Base-by-base conservation (phyloP, 345 rosid species). In the Salix arbutifolia region DNA sequence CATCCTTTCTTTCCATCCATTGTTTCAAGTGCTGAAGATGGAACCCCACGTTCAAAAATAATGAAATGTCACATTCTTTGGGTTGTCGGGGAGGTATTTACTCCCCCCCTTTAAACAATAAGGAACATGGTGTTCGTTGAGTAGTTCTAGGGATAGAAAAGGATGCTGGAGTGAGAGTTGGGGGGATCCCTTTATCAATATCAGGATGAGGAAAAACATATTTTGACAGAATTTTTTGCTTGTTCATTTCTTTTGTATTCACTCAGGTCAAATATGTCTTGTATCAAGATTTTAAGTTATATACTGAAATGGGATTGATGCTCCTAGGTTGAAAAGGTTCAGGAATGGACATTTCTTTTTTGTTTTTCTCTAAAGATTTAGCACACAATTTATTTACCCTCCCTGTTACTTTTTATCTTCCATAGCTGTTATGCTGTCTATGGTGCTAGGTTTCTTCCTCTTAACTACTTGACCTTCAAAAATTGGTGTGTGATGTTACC, bases 11-110 rank as follows among this genome's bases (percentile, higher is more conserved):
- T 56, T 80, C 61, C 67, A 46, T 56, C 77, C 70, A 67, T 71
- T 33, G 38, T 60, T 58, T 77, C 44, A 52, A 3, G 56, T 61
- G 7, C 65, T 52, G 64, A 48, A 79, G 74, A 52, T 70, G n/a
- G 12, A 67, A 56, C 79, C 86, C 72, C 75, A 26, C 60, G 46
- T 44, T 5, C 60, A 48, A 77, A 75, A 80, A 74, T 72, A 83
- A 81, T 69, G 64, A 58, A 37, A 52, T 76, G n/a, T n/a, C n/a
- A n/a, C 56, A 81, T 81, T 87, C 76, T 79, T 83, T 23, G 75
- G 74, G 79, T 73, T 56, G 61, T 33, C 28, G 19, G 53, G 70
- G 66, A 60, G 38, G 70, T 17, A 62, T 75, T 64, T 74, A 72
- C 64, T n/a, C n/a, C n/a, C n/a, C n/a, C 80, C 75, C 74, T 25